Base-by-base conservation (phyloP, 129 eudicot species). In the Sambucus nigra region DNA sequence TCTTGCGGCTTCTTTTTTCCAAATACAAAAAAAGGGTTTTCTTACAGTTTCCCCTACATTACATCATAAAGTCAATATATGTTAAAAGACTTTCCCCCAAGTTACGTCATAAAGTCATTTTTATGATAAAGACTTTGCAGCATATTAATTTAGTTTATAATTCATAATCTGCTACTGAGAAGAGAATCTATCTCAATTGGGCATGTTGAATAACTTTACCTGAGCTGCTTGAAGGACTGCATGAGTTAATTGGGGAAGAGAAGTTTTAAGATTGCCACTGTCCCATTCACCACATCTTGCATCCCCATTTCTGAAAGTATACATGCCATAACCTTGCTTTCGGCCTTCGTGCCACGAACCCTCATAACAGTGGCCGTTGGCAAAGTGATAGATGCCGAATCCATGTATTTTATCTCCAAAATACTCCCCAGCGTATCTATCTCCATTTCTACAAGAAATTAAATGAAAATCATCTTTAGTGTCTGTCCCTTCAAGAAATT, bases 291-390 rank as follows among this genome's bases (percentile, higher is more conserved):
- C 96, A 25, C 76, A 87, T 49, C 77, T 77, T 13, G 83, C 60
- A 18, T 82, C 88, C 2, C 96, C 86, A n/a, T 55, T 87, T 63
- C 88, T 72, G 70, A 82, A 87, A 25, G 83, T 87, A 55, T 87
- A 87, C 88, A 79, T 79, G 23, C 96, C 96, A 59, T 65, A 79
- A 18, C 96, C 96, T 71, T 87, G 96, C 63, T 80, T 71, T 25
- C 83, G 85, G 8, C 96, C 96, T 80, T 87, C 96, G 52, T 87
- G 96, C 96, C 96, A 87, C 0, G 88, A 86, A 2, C 96, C 96
- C 61, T 87, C 88, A 7, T 87, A 87, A 40, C 76, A 67, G 49
- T 87, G 96, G 11, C 96, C 86, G 7, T 83, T 87, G 24, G 96
- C 88, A 63, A 87, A 87, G 60, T 80, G 86, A 52, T 87, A 87